Base-by-base conservation (phyloP, 2,329 filamentous ascomycete genomes). In the Ascochyta viciae-villosae region DNA sequence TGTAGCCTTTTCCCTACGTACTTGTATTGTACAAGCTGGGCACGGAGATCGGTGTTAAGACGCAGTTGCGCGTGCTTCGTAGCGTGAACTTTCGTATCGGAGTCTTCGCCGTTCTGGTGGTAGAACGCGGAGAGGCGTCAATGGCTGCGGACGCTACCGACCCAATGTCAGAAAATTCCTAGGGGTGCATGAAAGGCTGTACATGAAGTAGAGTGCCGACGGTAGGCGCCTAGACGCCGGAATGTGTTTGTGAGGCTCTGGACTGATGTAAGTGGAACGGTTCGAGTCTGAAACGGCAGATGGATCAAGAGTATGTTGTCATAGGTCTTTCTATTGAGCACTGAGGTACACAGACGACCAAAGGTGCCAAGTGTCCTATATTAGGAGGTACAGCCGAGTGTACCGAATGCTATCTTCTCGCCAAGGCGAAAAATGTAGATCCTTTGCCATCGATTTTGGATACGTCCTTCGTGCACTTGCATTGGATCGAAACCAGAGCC, bases 251-350 rank as follows among this genome's bases (percentile, higher is more conserved):
- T 13, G 24, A 24, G 3, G 4, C 41, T 37, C 41, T 46, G 23
- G 46, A 40, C 27, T 37, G 13, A 12, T 8, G 16, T 33, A 35
- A 52, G 35, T 19, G 45, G 37, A 22, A 8, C 16, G 12, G 16
- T n/a, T 39, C 22, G 34, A 55, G 35, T 38, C 35, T 46, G 46
- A 35, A 15, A 16, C 27, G 23, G 43, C 31, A 50, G 31, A 34
- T 31, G 27, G 22, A 47, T n/a, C 33, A 22, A 37, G 47, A 19
- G 24, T 10, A 39, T 24, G n/a, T 42, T 50, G 53, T 56, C 53
- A 48, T 51, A 33, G 47, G 41, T 56, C 47, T 56, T 56, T 56
- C 47, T 56, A 56, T 56, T 56, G 53, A 48, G 53, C 47, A 48
- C 53, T 19, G 42, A 51, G 53, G 53, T 51, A 51, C 53, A 51